phyloP scores from a whole-genome alignment of 2,329 filamentous ascomycete species.

The Coleophoma cylindrospora region DNA sequence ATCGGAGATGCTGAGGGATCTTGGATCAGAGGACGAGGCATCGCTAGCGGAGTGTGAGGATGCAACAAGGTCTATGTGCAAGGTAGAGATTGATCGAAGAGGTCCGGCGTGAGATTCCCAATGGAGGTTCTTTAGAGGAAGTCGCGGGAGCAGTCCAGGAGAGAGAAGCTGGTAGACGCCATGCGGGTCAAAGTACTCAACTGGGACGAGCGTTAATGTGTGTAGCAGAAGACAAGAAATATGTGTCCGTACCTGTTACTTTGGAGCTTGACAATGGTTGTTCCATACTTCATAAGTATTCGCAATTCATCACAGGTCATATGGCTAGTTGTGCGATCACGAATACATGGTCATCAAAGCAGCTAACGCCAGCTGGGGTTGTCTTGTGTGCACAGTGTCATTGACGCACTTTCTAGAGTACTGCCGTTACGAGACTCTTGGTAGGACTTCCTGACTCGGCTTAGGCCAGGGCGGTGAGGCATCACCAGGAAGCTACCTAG shows the following conservation, averaged over 20 bases:
- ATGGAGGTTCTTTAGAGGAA: constrained; percentile 87
- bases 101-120: constrained; percentile 95
- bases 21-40: constrained; percentile 28
- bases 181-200: constrained; percentile 94
- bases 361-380: not conserved
- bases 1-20: constrained; percentile 24
- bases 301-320: not conserved
- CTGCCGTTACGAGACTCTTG: not conserved
- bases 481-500: too few relatives aligned
- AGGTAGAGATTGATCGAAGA: constrained; percentile 84
- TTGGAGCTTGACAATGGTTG: constrained; percentile 68
- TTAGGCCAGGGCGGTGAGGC: not conserved
- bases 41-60: constrained; percentile 38
- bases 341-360: not conserved
- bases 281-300: constrained; percentile 48
- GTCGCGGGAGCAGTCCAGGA: constrained; percentile 68
- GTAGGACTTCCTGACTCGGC: not conserved
- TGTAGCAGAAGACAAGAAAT: not conserved
- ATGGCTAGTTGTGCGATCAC: not conserved
- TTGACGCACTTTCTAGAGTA: not conserved
- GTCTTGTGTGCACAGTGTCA: not conserved
- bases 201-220: constrained; percentile 36
- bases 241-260: constrained; percentile 57
- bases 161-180: constrained; percentile 80
- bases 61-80: constrained; percentile 81